Percentiles rank a stretch among this genome's conserved stretches.
phyloP scores from a whole-genome alignment of 2,329 filamentous ascomycete genomes.

The Boeremia lycopersici region DNA sequence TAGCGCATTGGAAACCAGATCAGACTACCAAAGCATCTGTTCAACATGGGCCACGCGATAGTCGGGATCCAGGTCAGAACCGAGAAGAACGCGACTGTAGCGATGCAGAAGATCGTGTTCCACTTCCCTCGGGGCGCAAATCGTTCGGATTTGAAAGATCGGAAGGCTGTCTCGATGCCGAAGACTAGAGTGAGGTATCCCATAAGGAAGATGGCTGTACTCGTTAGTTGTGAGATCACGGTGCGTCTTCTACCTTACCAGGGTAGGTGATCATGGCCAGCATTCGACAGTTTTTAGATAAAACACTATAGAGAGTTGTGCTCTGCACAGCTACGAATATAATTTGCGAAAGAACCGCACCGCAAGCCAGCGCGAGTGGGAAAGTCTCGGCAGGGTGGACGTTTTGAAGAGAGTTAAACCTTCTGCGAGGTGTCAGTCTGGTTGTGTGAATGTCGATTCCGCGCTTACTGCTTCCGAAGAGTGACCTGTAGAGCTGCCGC shows the following conservation, averaged over 20 bases:
- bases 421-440: slow-evolving; percentile 33
- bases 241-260: slow-evolving; percentile 34
- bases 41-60: slow-evolving; percentile 59
- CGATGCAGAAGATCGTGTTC: slow-evolving; percentile 64
- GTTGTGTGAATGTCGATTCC: background rate
- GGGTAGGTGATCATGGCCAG: slow-evolving; percentile 48
- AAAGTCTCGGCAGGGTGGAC: slow-evolving; percentile 50
- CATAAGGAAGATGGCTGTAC: slow-evolving; percentile 67
- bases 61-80: slow-evolving; percentile 66
- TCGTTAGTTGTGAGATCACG: slow-evolving; percentile 23
- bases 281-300: slow-evolving; percentile 44
- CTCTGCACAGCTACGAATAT: slow-evolving; percentile 49
- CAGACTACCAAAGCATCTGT: slow-evolving; percentile 70
- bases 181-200: slow-evolving; percentile 71
- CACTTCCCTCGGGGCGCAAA: slow-evolving; percentile 67
- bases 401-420: slow-evolving; percentile 44
- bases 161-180: slow-evolving; percentile 64
- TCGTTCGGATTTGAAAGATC: slow-evolving; percentile 60
- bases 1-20: slow-evolving; percentile 71
- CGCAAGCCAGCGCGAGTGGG: slow-evolving; percentile 48
- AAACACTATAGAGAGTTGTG: slow-evolving; percentile 45
- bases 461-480: slow-evolving; percentile 41
- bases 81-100: slow-evolving; percentile 57
- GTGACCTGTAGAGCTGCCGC: slow-evolving; percentile 40
- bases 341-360: slow-evolving; percentile 46